Evolutionary conservation across 257 asterid species (phyloP).

Genomic region (Mitragyna speciosa): DNA sequence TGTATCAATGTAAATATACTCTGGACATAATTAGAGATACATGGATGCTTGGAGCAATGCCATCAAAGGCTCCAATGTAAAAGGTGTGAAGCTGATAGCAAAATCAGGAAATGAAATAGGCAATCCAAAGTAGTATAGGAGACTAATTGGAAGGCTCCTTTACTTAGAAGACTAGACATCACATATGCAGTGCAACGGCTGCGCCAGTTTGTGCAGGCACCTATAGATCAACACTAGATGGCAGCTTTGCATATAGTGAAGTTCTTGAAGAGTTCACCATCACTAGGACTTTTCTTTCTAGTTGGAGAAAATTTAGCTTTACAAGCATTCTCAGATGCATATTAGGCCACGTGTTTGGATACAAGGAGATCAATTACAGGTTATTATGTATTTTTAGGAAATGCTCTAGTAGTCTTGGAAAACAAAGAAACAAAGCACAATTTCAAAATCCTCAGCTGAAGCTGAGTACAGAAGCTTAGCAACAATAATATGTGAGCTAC

Average conservation of each 20-base stretch:
- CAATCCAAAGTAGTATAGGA: not conserved
- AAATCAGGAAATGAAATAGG: too few species aligned
- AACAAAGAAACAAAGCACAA: not conserved
- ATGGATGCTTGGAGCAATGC: not conserved
- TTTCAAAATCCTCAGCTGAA: too few species aligned
- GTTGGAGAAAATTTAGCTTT: too few species aligned
- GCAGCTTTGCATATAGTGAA: fast-evolving
- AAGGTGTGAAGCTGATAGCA: too few species aligned
- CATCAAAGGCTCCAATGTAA: not conserved
- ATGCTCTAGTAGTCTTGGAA: not conserved
- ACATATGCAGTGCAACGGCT: not conserved
- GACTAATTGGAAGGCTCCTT: not conserved
- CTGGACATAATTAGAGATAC: not conserved
- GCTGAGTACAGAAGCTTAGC: too few species aligned
- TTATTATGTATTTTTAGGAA: not conserved
- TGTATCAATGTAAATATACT: not conserved
- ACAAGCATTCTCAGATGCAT: not conserved
- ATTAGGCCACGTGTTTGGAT: conserved; percentile 1
- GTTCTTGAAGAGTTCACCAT: not conserved
- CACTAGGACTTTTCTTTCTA: not conserved
- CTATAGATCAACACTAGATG: not conserved
- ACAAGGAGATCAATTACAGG: not conserved
- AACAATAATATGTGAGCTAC: too few species aligned
- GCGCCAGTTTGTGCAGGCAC: not conserved
- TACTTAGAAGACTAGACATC: not conserved